Base-by-base conservation (phyloP, 768 basidiomycete species). In the Leccinum boreale region DNA sequence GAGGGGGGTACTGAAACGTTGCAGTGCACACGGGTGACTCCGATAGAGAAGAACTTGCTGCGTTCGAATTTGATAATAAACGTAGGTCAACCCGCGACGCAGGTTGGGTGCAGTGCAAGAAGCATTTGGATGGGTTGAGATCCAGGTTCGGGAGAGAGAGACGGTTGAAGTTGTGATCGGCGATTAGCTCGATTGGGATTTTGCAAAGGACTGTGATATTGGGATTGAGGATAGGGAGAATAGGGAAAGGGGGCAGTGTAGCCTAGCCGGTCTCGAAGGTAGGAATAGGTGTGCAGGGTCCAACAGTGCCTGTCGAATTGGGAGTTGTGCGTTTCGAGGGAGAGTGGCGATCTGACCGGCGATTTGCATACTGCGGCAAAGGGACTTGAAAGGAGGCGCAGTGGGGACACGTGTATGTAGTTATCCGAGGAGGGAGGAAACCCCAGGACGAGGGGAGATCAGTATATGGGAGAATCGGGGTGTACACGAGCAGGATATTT, bases 101-200 rank as follows among this genome's bases (percentile, higher is more conserved):
- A 6, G 42, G 42, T 42, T 42, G 42, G n/a, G 50, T 58, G 57
- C 56, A 28, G 55, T 58, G 53, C 45, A 49, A 24, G 57, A 57
- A 39, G 50, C 52, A 5, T 23, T 46, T 46, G 19, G 53, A 8
- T 29, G 51, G 51, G n/a, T 4, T 29, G 55, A 56, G 51, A 56
- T 56, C 53, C 47, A 17, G 46, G 11, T 17, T 39, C 35, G 36
- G 51, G 36, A 39, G 28, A 48, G 24, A 26, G 26, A 46, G 45
- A 23, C n/a, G 17, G 17, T 39, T 39, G 7, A 3, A 17, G 35
- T 36, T 36, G 21, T 7, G 47, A 48, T 48, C 47, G 47, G 47
- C 47, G 23, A 26, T n/a, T 42, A 19, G n/a, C 42, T 42, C 10
- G n/a, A 42, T n/a, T 42, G 42, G 42, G 42, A 35, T 36, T 36